Evolutionary conservation across 2,329 filamentous ascomycete genomes (phyloP), one percentile per base, ranked within the genome.

Genomic region (Cladophialophora psammophila): DNA sequence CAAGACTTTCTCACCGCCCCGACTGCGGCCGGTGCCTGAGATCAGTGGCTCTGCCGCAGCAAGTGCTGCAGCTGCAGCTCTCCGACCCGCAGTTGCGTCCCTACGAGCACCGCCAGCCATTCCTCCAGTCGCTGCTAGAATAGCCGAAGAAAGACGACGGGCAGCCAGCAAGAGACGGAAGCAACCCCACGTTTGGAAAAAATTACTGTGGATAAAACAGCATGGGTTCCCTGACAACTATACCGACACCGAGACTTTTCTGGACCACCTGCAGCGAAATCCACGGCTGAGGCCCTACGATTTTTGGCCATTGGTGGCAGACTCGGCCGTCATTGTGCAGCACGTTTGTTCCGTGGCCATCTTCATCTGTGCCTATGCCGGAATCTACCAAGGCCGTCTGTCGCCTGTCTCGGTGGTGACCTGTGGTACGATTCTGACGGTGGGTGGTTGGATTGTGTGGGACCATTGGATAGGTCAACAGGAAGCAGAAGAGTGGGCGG

Each of bases 161-260:
- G 85, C 85, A 50, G 84, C 88, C 18, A 91, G 88, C 71, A 82
- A 87, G 57, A 91, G 89, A 72, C 85, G 91, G 55, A 84, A 88
- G 74, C 85, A 90, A 71, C 92, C 90, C 75, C 87, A 88, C 59
- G 87, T 87, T 10, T 98, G 94, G 92, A 96, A 96, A 85, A 98
- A 98, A 82, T 81, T 99, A 71, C 86, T 99, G 63, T 99, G 95
- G 95, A 94, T 99, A 76, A 97, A 96, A 80, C 95, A 98, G 45
- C 56, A 67, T 50, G 38, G 72, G 94, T 92, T 96, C 76, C 94
- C 95, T n/a, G 95, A 99, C 79, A 99, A 99, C 79, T 98, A 98
- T 78, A 98, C 95, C 48, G 95, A 99, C 77, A 93, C 95, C 76
- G 92, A 92, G 67, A 98, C 95, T 1, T 99, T 99, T 75, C 89